Percentiles rank a stretch among this genome's conserved stretches.
phyloP scores from a whole-genome alignment of 805 yeast genomes.

The Candida insectalens region DNA sequence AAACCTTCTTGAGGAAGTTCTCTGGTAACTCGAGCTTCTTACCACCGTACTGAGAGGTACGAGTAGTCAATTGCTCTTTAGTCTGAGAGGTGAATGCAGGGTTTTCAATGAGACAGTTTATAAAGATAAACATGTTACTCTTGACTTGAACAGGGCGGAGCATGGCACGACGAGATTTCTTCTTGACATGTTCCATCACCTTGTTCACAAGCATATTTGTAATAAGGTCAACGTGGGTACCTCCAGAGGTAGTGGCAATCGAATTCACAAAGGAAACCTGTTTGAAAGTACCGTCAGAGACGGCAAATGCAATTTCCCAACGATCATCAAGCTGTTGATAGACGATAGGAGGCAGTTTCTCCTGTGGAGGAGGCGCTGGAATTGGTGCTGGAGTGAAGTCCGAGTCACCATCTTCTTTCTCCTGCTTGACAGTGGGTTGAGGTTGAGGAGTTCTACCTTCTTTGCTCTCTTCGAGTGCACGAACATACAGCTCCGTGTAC shows the following conservation, averaged over 20 bases:
- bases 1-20: slow-evolving; percentile 59
- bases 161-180: slow-evolving; percentile 51
- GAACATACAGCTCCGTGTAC: slow-evolving; percentile 83
- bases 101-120: slow-evolving; percentile 88
- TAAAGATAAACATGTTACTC: slow-evolving; percentile 81
- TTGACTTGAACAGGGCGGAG: slow-evolving; percentile 84
- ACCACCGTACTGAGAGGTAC: slow-evolving; percentile 83
- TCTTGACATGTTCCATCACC: slow-evolving; percentile 63
- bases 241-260: slow-evolving; percentile 95
- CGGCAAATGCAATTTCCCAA: slow-evolving; percentile 95
- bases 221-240: slow-evolving; percentile 84
- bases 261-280: slow-evolving; percentile 97
- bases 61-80: slow-evolving; percentile 88
- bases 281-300: slow-evolving; percentile 81
- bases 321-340: slow-evolving; percentile 76
- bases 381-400: slow-evolving; percentile 5
- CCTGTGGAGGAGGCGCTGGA: slow-evolving; percentile 15
- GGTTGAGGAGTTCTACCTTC: slow-evolving; percentile 15
- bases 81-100: slow-evolving; percentile 98
- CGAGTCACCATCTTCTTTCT: slow-evolving; percentile 7
- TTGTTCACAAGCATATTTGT: slow-evolving; percentile 78
- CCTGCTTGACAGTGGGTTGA: slow-evolving; percentile 1
- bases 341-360: slow-evolving; percentile 48
- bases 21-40: slow-evolving; percentile 65
- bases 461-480: slow-evolving; percentile 52